Percentiles rank a stretch among this genome's conserved stretches.
phyloP scores from a whole-genome alignment of 2,329 filamentous ascomycete species.

The Cercospora sp. region DNA sequence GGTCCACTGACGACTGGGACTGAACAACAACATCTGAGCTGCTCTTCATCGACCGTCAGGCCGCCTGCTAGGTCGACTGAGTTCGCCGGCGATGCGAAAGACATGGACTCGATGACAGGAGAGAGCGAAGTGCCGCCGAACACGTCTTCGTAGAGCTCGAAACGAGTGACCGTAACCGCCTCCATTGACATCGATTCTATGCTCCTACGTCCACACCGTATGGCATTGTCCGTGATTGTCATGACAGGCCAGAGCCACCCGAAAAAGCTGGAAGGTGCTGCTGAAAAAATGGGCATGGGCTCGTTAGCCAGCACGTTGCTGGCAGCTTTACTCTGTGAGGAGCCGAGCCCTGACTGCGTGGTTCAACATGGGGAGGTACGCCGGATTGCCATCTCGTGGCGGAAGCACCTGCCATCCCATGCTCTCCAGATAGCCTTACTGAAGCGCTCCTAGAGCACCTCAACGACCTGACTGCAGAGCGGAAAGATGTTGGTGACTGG shows the following conservation, averaged over 20 bases:
- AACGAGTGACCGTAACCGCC: conserved; percentile 6
- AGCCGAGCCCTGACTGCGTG: background rate
- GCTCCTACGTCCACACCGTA: background rate
- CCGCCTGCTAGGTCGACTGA: conserved; percentile 8
- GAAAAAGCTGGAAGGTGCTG: background rate
- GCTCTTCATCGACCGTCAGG: conserved; percentile 9
- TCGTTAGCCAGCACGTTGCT: background rate
- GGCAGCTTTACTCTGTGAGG: conserved; percentile 1
- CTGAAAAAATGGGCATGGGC: background rate
- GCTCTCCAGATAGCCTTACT: background rate
- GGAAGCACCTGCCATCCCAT: background rate
- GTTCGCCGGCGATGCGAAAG: conserved; percentile 14
- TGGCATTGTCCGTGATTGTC: background rate
- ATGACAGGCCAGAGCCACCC: background rate
- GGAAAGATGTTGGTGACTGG: conserved; percentile 15
- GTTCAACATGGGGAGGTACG: rapidly evolving
- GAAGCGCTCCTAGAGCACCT: conserved; percentile 8
- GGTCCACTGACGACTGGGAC: background rate
- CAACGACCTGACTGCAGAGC: conserved; percentile 11
- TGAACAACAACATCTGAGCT: background rate
- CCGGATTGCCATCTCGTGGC: background rate
- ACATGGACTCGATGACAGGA: conserved; percentile 9
- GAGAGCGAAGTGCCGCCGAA: conserved; percentile 9
- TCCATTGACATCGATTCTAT: background rate
- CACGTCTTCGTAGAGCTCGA: conserved; percentile 7